A percentile compares a stretch with the other conserved stretches of the same genome.
Conservation (phyloP, 2,329 filamentous ascomycete species). For the Bipolaris cookei region DNA sequence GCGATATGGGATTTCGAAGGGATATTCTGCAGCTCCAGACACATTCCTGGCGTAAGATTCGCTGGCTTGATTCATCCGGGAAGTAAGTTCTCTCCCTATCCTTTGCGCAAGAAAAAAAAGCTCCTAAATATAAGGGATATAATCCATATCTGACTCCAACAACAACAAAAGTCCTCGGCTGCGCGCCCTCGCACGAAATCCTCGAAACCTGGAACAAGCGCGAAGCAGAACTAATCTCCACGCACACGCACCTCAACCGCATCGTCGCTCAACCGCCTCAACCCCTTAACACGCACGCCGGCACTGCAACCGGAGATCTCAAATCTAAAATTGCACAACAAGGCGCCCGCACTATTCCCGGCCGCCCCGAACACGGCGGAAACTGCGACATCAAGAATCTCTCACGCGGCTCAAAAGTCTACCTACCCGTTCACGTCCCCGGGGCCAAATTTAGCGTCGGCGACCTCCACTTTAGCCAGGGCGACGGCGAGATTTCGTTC, state of each 20-base stretch:
- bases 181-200: conserved; percentile 79
- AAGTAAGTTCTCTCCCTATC: conserved; percentile 48
- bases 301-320: conserved; percentile 63
- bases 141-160: no score
- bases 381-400: conserved; percentile 94
- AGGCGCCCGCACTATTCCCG: conserved; percentile 83
- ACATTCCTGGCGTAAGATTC: conserved; percentile 77
- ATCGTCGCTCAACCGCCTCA: conserved; percentile 80
- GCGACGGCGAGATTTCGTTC: conserved; percentile 87
- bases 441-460: conserved; percentile 92
- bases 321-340: conserved; percentile 74
- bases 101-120: no score
- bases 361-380: conserved; percentile 84
- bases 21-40: conserved; percentile 81
- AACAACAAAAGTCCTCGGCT: conserved; percentile 61
- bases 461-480: conserved; percentile 85
- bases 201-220: conserved; percentile 83
- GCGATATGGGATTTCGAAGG: conserved; percentile 80
- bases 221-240: conserved; percentile 78
- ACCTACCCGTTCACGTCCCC: conserved; percentile 82
- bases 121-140: no score
- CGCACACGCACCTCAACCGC: conserved; percentile 63
- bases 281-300: conserved; percentile 74
- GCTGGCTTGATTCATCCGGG: conserved; percentile 90
- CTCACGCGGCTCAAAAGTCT: conserved; percentile 78